These are phyloP conservation scores for Penicillium griseofulvum DNA, from an alignment of 2,329 filamentous ascomycete genomes.

Conservation along the genomic window DNA sequence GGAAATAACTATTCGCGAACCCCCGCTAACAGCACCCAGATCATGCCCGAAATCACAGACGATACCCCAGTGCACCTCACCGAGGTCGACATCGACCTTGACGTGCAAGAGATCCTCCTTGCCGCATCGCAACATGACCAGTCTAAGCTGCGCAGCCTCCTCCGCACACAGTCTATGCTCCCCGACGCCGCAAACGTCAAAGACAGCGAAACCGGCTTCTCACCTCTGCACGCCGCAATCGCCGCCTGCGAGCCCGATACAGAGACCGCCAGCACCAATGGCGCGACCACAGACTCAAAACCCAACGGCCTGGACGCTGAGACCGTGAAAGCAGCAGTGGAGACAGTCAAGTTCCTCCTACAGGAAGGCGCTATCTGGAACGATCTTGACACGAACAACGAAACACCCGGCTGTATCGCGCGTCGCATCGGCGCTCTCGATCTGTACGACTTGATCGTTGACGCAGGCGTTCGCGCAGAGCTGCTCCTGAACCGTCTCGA, in stretches of 20 bases:
- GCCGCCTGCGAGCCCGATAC: slow-evolving; percentile 61
- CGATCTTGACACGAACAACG: slow-evolving; percentile 78
- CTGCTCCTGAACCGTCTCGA: slow-evolving; percentile 79
- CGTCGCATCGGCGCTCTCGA: slow-evolving; percentile 63
- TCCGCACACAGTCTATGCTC: slow-evolving; percentile 51
- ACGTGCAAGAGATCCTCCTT: slow-evolving; percentile 61
- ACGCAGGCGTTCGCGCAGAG: slow-evolving; percentile 88
- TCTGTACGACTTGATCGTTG: slow-evolving; percentile 79
- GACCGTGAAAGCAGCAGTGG: slow-evolving; percentile 4
- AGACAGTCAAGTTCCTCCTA: slow-evolving; percentile 68
- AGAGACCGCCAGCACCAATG: slow-evolving; percentile 18
- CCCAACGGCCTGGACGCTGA: slow-evolving; percentile 56
- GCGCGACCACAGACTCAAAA: neutral
- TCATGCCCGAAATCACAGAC: slow-evolving; percentile 27
- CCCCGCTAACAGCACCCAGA: slow-evolving; percentile 10
- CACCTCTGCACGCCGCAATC: slow-evolving; percentile 86
- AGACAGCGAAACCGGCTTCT: slow-evolving; percentile 80
- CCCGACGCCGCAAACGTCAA: slow-evolving; percentile 68
- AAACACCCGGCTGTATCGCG: slow-evolving; percentile 90
- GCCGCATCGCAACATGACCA: slow-evolving; percentile 67
- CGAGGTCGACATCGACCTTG: slow-evolving; percentile 39
- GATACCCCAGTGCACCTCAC: slow-evolving; percentile 22
- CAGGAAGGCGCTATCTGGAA: slow-evolving; percentile 96
- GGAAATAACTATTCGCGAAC: neutral
- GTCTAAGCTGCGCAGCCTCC: slow-evolving; percentile 64